phyloP scores from a whole-genome alignment of 2,329 filamentous ascomycete genomes.

The Blastomyces parvus region DNA sequence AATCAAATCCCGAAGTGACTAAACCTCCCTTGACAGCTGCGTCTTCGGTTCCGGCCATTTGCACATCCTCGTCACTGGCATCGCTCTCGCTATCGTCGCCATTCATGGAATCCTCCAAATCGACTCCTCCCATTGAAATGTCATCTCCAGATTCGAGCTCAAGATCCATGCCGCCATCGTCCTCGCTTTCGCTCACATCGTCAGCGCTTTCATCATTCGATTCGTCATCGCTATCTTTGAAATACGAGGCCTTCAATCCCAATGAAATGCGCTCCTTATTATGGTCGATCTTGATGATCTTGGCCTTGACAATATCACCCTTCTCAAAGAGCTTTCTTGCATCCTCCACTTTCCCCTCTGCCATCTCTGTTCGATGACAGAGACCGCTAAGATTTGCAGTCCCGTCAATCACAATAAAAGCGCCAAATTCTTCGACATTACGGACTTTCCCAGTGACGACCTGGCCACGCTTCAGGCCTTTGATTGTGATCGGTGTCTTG shows the following conservation, averaged over 20 bases:
- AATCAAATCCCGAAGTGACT: constrained; percentile 72
- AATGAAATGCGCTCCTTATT: constrained; percentile 75
- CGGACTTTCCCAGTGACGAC: constrained; percentile 81
- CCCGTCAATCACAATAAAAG: constrained; percentile 82
- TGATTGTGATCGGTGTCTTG: constrained; percentile 59
- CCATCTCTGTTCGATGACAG: constrained; percentile 87
- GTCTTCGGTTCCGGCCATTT: constrained; percentile 27
- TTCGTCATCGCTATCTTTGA: constrained; percentile 51
- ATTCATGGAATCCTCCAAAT: constrained; percentile 33
- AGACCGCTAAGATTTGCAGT: constrained; percentile 84
- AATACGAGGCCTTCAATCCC: constrained; percentile 86
- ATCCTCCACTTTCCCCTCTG: constrained; percentile 70
- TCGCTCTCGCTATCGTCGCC: constrained; percentile 40
- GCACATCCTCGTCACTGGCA: constrained; percentile 41
- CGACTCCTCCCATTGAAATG: constrained; percentile 35
- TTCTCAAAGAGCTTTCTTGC: constrained; percentile 82
- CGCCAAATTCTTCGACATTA: constrained; percentile 90
- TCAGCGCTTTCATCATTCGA: constrained; percentile 35
- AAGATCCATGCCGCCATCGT: constrained; percentile 26
- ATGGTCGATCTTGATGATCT: constrained; percentile 66
- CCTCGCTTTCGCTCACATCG: constrained; percentile 31
- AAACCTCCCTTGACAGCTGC: constrained; percentile 44
- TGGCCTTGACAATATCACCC: constrained; percentile 88
- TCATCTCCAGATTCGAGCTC: constrained; percentile 29
- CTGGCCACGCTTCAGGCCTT: constrained; percentile 70